A percentile compares a stretch with the other conserved stretches of the same genome.
These are phyloP conservation scores for Metschnikowia drakensbergensis DNA, from an alignment of 805 yeast genomes.

Conservation along the genomic window DNA sequence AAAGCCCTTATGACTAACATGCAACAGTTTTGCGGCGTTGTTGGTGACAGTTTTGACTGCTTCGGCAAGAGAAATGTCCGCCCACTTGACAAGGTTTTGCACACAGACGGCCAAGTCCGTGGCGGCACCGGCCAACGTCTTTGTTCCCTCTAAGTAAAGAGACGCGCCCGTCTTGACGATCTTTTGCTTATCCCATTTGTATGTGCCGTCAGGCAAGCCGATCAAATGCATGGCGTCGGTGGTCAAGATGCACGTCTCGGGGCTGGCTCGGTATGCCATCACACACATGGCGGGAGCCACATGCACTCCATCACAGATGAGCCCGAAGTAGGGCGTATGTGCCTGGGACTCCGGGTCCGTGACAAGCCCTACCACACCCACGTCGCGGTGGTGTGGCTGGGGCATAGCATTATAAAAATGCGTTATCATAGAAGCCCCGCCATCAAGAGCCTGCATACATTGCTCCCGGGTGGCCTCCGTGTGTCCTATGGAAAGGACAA, in stretches of 20 bases:
- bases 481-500: slow-evolving; percentile 47
- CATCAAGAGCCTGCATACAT: slow-evolving; percentile 40
- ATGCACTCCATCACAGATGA: slow-evolving; percentile 57
- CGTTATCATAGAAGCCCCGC: slow-evolving; percentile 59
- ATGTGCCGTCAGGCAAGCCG: slow-evolving; percentile 55
- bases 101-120: slow-evolving; percentile 50
- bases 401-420: slow-evolving; percentile 64
- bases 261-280: slow-evolving; percentile 48
- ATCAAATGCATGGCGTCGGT: slow-evolving; percentile 59
- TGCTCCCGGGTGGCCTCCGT: slow-evolving; percentile 39
- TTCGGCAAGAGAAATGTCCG: slow-evolving; percentile 43
- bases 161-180: slow-evolving; percentile 47
- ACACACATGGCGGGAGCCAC: slow-evolving; percentile 52
- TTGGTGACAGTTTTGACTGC: slow-evolving; percentile 57
- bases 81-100: slow-evolving; percentile 50
- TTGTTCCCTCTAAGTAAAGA: slow-evolving; percentile 48
- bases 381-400: slow-evolving; percentile 55
- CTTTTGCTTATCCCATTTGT: slow-evolving; percentile 47
- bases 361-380: slow-evolving; percentile 52
- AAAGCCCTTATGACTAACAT: slow-evolving; percentile 46
- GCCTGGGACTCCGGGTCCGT: slow-evolving; percentile 24
- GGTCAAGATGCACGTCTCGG: slow-evolving; percentile 51
- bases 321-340: slow-evolving; percentile 46
- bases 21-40: slow-evolving; percentile 49
- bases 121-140: slow-evolving; percentile 61